Evolutionary conservation across 2,329 filamentous ascomycete species (phyloP), one percentile per base, ranked within the genome.

Genomic region (Colletotrichum agaves): DNA sequence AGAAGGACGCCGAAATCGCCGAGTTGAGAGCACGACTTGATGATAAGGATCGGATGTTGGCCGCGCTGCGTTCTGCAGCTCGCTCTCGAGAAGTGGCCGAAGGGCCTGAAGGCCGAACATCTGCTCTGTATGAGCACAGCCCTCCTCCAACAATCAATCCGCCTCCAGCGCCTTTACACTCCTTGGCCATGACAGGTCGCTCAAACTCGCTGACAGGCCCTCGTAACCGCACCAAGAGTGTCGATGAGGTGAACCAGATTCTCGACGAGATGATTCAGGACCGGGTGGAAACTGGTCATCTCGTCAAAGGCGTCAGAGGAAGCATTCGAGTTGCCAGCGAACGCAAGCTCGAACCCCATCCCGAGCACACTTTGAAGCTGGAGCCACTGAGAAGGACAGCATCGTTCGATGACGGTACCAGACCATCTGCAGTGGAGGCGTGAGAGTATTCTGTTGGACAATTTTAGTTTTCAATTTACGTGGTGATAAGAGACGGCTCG

Each of bases 241-340:
- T 96, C 37, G 94, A 97, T 73, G 94, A 97, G 79, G 94, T 98
- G 90, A 97, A 93, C 72, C 89, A 90, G 74, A 94, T 98, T 82
- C 86, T 98, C 27, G 95, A 98, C 74, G 93, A 97, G 80, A 98
- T 98, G 95, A 96, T 98, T 67, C 92, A 94, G 75, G 92, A 95
- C 75, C 89, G 92, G 65, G 91, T 97, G 60, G 92, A 96, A 73
- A 89, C 85, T 59, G 93, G 92, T 21, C 88, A 93, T 61, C 81
- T 93, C 21, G 84, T 93, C 33, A 88, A 91, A 73, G 86, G 90
- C 59, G 81, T 81, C 58, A 84, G 90, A 68, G 91, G 90, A 44
- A 93, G 90, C 74, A 86, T 93, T 57, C 87, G 89, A 55, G 76
- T 91, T 39, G 83, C 84, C 5, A 84, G 83, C 49, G 58, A 70